A percentile compares a stretch with the other conserved stretches of the same genome.
Evolutionary conservation across 805 yeast genomes (phyloP).

Genomic region (Candida montana): DNA sequence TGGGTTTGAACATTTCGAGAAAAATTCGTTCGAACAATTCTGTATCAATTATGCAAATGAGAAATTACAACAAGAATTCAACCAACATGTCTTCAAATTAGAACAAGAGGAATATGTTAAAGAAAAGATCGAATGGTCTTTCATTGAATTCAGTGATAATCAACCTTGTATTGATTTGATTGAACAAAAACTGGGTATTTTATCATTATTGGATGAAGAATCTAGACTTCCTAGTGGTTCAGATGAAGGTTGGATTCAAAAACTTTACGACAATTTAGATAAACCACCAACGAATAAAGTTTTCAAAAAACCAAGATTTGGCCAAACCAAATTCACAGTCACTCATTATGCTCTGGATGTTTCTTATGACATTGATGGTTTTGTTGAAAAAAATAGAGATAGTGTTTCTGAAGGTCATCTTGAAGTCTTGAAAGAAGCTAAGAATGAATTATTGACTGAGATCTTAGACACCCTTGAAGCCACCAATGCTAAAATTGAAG

Average conservation of each 20-base stretch:
- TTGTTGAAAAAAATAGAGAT: conserved; percentile 94
- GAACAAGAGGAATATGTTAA: conserved; percentile 93
- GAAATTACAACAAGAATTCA: conserved; percentile 94
- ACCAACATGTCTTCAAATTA: conserved; percentile 93
- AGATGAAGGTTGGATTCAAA: conserved; percentile 88
- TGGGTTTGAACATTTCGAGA: conserved; percentile 94
- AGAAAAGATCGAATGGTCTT: conserved; percentile 94
- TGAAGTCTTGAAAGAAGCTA: conserved; percentile 70
- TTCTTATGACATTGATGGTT: conserved; percentile 86
- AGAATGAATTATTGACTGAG: conserved; percentile 58
- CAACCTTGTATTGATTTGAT: conserved; percentile 94
- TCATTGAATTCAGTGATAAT: conserved; percentile 91
- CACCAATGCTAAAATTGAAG: conserved; percentile 31
- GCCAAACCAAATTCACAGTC: conserved; percentile 84
- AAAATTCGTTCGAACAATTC: conserved; percentile 93
- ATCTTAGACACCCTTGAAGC: conserved; percentile 63
- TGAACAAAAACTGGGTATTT: conserved; percentile 82
- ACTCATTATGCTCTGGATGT: conserved; percentile 95
- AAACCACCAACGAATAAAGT: conserved; percentile 70
- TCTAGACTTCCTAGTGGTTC: conserved; percentile 90
- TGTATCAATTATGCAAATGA: conserved; percentile 97
- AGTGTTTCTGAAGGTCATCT: conserved; percentile 95
- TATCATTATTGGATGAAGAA: conserved; percentile 89
- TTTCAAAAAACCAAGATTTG: conserved; percentile 91
- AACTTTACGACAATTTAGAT: conserved; percentile 79